Conservation (phyloP, 768 basidiomycete species). For the Trametes gibbosa region DNA sequence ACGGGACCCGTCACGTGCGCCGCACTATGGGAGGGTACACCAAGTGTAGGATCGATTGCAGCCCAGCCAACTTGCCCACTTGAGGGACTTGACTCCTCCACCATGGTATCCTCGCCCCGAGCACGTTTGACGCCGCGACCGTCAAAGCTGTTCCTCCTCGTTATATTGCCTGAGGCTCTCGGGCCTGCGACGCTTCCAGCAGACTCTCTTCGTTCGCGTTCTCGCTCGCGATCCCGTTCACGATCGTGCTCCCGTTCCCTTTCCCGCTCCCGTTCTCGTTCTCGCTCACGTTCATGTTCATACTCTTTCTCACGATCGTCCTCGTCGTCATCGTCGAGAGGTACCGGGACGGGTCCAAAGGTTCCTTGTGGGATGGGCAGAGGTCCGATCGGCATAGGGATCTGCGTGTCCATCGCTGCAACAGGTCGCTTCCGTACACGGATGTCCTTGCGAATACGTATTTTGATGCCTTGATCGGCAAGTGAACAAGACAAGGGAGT, state of each 20-base stretch:
- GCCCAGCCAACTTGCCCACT: slow-evolving; percentile 17
- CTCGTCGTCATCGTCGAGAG: slow-evolving; percentile 24
- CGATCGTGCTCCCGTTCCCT: slow-evolving; percentile 16
- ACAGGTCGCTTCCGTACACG: slow-evolving; percentile 73
- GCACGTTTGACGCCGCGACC: slow-evolving; percentile 25
- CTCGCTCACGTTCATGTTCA: slow-evolving; percentile 17
- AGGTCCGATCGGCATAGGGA: slow-evolving; percentile 25
- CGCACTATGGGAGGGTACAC: slow-evolving; percentile 18
- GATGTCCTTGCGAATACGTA: slow-evolving; percentile 90
- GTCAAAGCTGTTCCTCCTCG: slow-evolving; percentile 18
- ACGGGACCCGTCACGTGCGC: slow-evolving; percentile 8
- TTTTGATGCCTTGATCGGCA: slow-evolving; percentile 96
- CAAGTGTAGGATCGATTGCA: slow-evolving; percentile 32
- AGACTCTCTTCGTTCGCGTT: slow-evolving; percentile 17
- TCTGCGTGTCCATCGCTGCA: slow-evolving; percentile 27
- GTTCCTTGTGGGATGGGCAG: slow-evolving; percentile 17
- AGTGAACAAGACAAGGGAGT: slow-evolving; percentile 86
- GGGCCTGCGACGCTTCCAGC: slow-evolving; percentile 6
- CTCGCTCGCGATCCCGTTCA: slow-evolving; percentile 15
- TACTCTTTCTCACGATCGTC: slow-evolving; percentile 17
- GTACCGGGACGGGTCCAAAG: slow-evolving; percentile 22
- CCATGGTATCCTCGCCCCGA: slow-evolving; percentile 28
- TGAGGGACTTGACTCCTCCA: slow-evolving; percentile 22
- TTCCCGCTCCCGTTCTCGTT: slow-evolving; percentile 9
- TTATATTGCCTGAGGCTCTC: slow-evolving; percentile 2